Evolutionary conservation across 2,329 filamentous ascomycete genomes (phyloP).

Genomic region (Hypoxylon sp.): DNA sequence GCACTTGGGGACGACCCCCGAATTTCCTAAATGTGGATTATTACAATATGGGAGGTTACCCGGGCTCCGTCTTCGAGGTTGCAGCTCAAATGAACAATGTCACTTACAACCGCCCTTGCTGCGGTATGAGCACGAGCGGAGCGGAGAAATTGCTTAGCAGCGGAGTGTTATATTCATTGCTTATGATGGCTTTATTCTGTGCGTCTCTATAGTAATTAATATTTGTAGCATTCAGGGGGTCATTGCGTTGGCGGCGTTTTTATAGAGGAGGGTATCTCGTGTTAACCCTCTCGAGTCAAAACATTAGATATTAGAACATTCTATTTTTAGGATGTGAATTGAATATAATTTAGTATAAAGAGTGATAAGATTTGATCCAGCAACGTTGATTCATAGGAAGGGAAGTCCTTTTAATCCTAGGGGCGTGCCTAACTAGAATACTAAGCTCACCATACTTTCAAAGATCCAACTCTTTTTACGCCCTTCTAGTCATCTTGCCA

Average conservation of each 20-base stretch:
- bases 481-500: too few relatives aligned
- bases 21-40: constrained; percentile 89
- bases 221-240: constrained; percentile 6
- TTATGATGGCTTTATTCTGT: constrained; percentile 40
- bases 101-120: constrained; percentile 73
- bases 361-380: background rate
- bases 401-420: background rate
- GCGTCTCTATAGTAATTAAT: constrained; percentile 39
- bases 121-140: constrained; percentile 59
- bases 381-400: background rate
- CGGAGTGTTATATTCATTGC: constrained; percentile 35
- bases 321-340: constrained; percentile 8
- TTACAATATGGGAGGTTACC: constrained; percentile 78
- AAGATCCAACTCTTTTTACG: too few relatives aligned
- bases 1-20: constrained; percentile 76
- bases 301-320: constrained; percentile 25
- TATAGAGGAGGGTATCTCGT: constrained; percentile 29
- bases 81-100: constrained; percentile 81
- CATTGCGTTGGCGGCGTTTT: constrained; percentile 36
- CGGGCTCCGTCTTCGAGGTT: constrained; percentile 83
- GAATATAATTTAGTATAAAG: constrained; percentile 13
- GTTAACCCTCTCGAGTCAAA: constrained; percentile 10
- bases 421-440: background rate
- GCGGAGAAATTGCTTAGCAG: constrained; percentile 21
- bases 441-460: too few relatives aligned